Evolutionary conservation across 768 basidiomycete genomes (phyloP).

Genomic region (Crassisporium funariophilum): DNA sequence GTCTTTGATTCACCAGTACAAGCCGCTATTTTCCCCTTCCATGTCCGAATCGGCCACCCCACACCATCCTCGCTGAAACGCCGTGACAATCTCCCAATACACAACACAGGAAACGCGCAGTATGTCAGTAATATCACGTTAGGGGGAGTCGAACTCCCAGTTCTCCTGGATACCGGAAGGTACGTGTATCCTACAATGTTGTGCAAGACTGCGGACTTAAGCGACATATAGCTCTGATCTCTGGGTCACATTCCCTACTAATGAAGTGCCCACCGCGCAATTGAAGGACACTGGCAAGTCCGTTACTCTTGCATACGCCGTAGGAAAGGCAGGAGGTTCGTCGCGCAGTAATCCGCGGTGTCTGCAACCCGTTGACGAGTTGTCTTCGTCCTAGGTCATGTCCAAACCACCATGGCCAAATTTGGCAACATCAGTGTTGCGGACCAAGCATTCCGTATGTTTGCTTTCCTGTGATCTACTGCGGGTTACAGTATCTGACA

Average conservation of each 20-base stretch:
- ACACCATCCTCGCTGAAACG: conserved; percentile 26
- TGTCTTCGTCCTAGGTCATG: conserved; percentile 44
- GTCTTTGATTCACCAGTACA: conserved; percentile 38
- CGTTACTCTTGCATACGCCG: conserved; percentile 64
- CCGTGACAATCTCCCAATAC: conserved; percentile 45
- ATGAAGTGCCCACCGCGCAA: conserved; percentile 39
- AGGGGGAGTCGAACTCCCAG: conserved; percentile 55
- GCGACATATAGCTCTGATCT: conserved; percentile 61
- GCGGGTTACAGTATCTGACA: conserved; percentile 3
- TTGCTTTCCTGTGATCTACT: conserved; percentile 2
- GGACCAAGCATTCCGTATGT: conserved; percentile 70
- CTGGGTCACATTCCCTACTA: conserved; percentile 60
- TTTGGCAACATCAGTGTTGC: conserved; percentile 60
- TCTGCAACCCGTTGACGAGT: not conserved
- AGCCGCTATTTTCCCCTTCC: conserved; percentile 41
- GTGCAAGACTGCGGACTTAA: not conserved
- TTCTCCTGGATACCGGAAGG: conserved; percentile 82
- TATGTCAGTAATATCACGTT: conserved; percentile 75
- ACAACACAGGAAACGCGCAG: conserved; percentile 70
- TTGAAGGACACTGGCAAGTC: conserved; percentile 58
- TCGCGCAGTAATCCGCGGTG: not conserved
- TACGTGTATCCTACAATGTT: conserved; percentile 22
- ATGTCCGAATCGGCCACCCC: conserved; percentile 32
- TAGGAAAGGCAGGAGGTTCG: conserved; percentile 66
- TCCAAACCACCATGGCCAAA: conserved; percentile 52